Conservation (phyloP, 2,329 filamentous ascomycete genomes). For the Colletotrichum higginsianum region DNA sequence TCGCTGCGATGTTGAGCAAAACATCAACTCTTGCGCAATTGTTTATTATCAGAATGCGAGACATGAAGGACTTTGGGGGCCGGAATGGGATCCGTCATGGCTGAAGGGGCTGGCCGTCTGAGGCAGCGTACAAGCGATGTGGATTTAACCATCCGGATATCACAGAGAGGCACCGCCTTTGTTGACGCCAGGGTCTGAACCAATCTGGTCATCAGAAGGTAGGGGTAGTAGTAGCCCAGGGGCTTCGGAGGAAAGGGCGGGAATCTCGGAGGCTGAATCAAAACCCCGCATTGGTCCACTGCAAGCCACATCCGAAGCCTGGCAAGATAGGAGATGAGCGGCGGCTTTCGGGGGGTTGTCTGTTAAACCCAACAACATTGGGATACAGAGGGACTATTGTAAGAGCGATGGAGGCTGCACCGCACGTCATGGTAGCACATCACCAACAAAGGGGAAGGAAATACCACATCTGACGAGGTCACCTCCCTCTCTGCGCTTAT, state of each 20-base stretch:
- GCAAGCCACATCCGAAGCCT: slow-evolving; percentile 14
- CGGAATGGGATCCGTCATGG: slow-evolving; percentile 24
- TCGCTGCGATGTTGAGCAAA: not conserved
- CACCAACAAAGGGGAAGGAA: slow-evolving; percentile 15
- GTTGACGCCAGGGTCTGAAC: slow-evolving; percentile 5
- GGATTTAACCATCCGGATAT: not conserved
- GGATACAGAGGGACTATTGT: not conserved
- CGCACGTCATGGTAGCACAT: slow-evolving; percentile 13
- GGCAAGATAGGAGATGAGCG: slow-evolving; percentile 5
- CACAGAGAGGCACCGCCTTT: slow-evolving; percentile 9
- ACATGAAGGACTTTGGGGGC: slow-evolving; percentile 4
- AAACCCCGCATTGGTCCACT: not conserved
- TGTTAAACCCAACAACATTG: not conserved
- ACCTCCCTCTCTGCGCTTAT: slow-evolving; percentile 13
- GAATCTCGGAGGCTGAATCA: slow-evolving; percentile 15
- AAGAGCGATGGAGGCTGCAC: slow-evolving; percentile 16
- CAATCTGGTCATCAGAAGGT: not conserved
- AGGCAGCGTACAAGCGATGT: slow-evolving; percentile 14
- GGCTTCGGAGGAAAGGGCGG: not conserved
- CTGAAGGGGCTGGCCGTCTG: slow-evolving; percentile 10
- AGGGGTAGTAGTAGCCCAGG: not conserved
- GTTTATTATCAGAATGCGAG: slow-evolving; percentile 26
- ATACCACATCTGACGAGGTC: not conserved
- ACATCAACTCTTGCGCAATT: slow-evolving; percentile 15
- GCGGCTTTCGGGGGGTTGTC: not conserved